Base-by-base conservation (phyloP, 305 asterid species). In the Plantago rigida region DNA sequence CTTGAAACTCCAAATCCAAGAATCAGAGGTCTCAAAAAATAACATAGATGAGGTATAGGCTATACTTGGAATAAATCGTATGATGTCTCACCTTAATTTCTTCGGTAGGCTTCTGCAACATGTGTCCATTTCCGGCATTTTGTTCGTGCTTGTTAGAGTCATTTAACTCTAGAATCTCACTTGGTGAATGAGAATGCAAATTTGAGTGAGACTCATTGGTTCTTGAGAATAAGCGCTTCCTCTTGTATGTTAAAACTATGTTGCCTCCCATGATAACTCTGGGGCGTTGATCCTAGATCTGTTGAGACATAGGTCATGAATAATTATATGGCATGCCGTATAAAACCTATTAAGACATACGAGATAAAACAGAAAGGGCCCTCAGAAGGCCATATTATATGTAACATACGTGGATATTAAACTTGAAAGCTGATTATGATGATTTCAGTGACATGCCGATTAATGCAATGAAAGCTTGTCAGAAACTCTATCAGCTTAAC, bases 221-320 rank as follows among this genome's bases (percentile, higher is more conserved):
- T 65, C 81, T 64, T 31, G 77, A 66, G 51, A 75, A 73, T 46
- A 39, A 71, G 68, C 85, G 75, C 78, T 74, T 82, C 66, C 91
- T 72, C 81, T 79, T 87, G 82, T 87, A 87, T 26, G 95, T 87
- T 69, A 87, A 47, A 69, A 82, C 70, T 61, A 77, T 75, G 69
- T 82, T 79, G 64, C 76, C 72, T 39, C 78, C 80, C 86, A 79
- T 78, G 44, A 26, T 9, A 53, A 15, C 59, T 53, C 42, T 28
- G n/a, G 8, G 42, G 9, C 44, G 5, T 9, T 12, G 36, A 53
- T 26, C 9, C 59, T 53, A 28, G 5, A 53, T 53, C 39, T 24
- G 41, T 52, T 5, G 14, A 53, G 9, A 9, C 34, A 52, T 24
- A 0, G 3, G 3, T 6, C 59, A 53, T 12, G 59, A 53, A 13